phyloP scores from a whole-genome alignment of 1,139 yeast genomes.

The Debaryomyces nepalensis region DNA sequence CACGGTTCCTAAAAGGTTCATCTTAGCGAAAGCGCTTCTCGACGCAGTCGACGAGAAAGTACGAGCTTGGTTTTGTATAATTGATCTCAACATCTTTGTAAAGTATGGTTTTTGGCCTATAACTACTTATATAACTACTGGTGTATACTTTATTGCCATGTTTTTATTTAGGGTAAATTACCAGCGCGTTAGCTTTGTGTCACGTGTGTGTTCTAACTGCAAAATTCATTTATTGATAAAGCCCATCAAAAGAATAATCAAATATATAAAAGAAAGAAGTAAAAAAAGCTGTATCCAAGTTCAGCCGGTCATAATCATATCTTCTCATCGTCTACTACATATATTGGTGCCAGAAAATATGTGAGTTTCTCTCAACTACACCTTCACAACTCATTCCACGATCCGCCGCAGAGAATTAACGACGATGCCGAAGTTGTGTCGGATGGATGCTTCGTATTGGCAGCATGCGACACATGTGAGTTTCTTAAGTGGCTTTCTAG shows the following conservation, averaged over 20 bases:
- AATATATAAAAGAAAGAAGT: slow-evolving; percentile 13
- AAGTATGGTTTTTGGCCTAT: slow-evolving; percentile 10
- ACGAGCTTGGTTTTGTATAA: slow-evolving; percentile 29
- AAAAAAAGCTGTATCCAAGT: slow-evolving; percentile 19
- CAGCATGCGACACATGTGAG: slow-evolving; percentile 1
- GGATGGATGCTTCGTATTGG: slow-evolving; percentile 16
- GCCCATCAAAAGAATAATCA: neutral
- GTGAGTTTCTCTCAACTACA: no score
- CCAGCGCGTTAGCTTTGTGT: slow-evolving; percentile 1
- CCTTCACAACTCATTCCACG: slow-evolving; percentile 12
- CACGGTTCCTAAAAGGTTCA: slow-evolving; percentile 49
- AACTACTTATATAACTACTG: neutral
- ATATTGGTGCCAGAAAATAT: no score
- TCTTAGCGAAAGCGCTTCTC: slow-evolving; percentile 45
- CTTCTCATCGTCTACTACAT: no score
- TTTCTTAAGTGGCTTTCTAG: slow-evolving; percentile 10
- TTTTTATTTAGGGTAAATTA: no score
- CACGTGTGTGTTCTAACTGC: neutral
- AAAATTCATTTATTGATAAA: neutral
- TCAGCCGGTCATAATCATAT: slow-evolving; percentile 1
- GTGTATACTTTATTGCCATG: no score
- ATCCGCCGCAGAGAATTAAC: slow-evolving; percentile 23
- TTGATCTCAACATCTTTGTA: slow-evolving; percentile 31
- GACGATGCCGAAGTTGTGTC: slow-evolving; percentile 26
- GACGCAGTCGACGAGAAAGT: slow-evolving; percentile 37